Evolutionary conservation across 2,329 filamentous ascomycete genomes (phyloP).

Genomic region (Macrophomina tecta): DNA sequence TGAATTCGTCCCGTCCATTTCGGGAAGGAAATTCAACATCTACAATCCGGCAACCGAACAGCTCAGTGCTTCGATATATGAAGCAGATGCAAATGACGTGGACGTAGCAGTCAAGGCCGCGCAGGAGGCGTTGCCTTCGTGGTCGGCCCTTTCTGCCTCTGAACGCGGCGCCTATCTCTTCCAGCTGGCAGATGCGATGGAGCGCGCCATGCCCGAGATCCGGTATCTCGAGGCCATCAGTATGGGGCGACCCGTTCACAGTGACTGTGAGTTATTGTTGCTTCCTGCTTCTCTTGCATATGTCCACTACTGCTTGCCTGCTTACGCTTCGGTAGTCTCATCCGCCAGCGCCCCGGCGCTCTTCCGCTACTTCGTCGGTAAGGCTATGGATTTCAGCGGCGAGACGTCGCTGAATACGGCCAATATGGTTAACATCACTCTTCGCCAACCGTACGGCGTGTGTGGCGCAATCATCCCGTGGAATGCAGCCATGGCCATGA

Average conservation of each 20-base stretch:
- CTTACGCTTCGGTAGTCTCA: no score
- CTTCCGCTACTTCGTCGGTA: background rate
- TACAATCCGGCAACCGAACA: no score
- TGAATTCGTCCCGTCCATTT: no score
- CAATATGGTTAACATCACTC: background rate
- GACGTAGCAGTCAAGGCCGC: background rate
- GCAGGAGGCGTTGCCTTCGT: background rate
- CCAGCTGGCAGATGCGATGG: background rate
- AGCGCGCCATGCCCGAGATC: background rate
- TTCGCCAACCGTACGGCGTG: background rate
- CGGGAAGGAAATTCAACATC: no score
- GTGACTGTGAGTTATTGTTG: background rate
- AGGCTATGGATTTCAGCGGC: background rate
- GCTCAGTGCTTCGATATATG: background rate
- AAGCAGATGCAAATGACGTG: background rate
- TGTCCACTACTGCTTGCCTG: no score
- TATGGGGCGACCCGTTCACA: conserved; percentile 20
- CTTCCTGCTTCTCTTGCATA: no score
- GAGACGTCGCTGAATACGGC: background rate
- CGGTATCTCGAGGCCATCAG: conserved; percentile 11
- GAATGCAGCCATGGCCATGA: background rate
- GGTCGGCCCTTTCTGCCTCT: background rate
- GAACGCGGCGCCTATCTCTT: background rate
- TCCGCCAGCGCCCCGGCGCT: background rate
- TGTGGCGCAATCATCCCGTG: background rate